Conservation (phyloP, 495 filamentous ascomycete genomes). For the Hypomontagnella monticulosa region DNA sequence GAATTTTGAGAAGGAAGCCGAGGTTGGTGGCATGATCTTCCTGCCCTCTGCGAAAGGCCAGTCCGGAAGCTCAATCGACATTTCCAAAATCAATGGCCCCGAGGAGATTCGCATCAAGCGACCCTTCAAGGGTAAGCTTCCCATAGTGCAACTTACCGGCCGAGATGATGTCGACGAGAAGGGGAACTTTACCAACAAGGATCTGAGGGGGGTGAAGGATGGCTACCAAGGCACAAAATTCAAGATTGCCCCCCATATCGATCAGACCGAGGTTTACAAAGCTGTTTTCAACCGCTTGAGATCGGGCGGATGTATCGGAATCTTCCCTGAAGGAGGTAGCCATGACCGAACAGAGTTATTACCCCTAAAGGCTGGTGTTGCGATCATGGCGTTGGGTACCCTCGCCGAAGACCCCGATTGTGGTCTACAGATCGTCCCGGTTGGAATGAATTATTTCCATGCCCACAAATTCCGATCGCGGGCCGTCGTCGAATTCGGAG, state of each 20-base stretch:
- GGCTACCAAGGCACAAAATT: constrained; percentile 82
- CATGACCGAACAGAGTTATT: constrained; percentile 94
- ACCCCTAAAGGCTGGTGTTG: constrained; percentile 96
- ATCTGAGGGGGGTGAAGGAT: constrained; percentile 61
- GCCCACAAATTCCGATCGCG: constrained; percentile 98
- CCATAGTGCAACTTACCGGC: constrained; percentile 81
- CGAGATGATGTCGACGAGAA: constrained; percentile 72
- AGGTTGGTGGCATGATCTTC: constrained; percentile 83
- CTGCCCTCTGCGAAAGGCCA: constrained; percentile 83
- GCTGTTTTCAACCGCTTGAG: constrained; percentile 86
- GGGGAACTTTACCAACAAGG: constrained; percentile 57
- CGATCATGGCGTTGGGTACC: constrained; percentile 96
- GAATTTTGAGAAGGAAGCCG: constrained; percentile 78
- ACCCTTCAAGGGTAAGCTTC: constrained; percentile 74
- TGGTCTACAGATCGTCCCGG: constrained; percentile 98
- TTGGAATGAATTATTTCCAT: constrained; percentile 99
- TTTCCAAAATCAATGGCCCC: constrained; percentile 78
- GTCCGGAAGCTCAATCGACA: constrained; percentile 77
- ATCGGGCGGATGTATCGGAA: constrained; percentile 88
- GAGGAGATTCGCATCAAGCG: constrained; percentile 89
- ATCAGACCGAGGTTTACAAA: constrained; percentile 93
- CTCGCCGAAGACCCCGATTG: constrained; percentile 88
- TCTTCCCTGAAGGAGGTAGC: constrained; percentile 97
- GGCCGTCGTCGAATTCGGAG: constrained; percentile 96
- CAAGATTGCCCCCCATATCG: constrained; percentile 91